Base-by-base conservation (phyloP, 129 eudicot genomes). In the Erigeron canadensis region DNA sequence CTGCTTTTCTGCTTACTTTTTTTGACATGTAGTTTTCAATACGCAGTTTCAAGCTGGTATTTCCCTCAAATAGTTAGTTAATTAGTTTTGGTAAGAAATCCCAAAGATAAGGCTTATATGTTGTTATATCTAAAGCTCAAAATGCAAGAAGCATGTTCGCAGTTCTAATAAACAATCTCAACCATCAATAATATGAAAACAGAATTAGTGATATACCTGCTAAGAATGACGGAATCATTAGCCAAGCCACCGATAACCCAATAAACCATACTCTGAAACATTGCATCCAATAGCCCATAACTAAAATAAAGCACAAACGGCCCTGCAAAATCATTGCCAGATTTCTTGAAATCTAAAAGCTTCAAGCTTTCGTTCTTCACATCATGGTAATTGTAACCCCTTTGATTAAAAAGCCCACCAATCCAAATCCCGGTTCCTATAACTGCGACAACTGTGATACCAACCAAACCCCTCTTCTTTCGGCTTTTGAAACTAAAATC, bases 191-290 rank as follows among this genome's bases (percentile, higher is more conserved):
- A 1, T 34, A 34, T 5, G 8, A 2, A 41, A n/a, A 16, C 28
- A 63, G 6, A 6, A 38, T 8, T 38, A 60, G 43, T 34, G 6
- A 10, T 40, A 40, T 65, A 65, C 70, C 55, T 65, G 55, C 70
- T 65, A 19, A 65, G 70, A 10, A 65, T 44, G 70, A 43, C 19
- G 4, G 70, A 65, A 65, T 65, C 70, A 18, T 65, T 17, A 43
- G 70, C 70, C 39, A 65, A 44, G 43, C 55, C 55, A 12, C 70
- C 70, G 11, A 65, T 65, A 11, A 65, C 28, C 55, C 70, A 65
- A 65, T 65, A 65, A 57, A 94, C 84, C 99, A 88, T 86, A 70
- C 97, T 90, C 83, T 94, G 99, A 71, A 90, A 94, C 97, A 94
- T 94, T 11, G 97, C 90, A 84, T 89, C 99, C 10, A 90, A 79